Conservation (phyloP, 1,139 yeast genomes). For the Suhomyces coccinellae region DNA sequence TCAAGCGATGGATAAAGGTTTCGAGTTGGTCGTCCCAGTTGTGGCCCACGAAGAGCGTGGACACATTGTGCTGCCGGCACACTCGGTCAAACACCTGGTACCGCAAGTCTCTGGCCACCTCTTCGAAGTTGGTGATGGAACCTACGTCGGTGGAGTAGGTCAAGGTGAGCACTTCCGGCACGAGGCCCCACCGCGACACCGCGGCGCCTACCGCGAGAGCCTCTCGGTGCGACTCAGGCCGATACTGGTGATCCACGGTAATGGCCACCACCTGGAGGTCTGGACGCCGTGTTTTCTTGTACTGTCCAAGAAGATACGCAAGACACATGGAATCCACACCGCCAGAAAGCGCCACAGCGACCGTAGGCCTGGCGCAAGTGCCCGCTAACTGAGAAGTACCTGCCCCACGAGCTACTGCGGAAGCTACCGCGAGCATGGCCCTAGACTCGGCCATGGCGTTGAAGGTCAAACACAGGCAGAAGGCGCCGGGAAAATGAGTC, state of each 20-base stretch:
- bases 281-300: constrained; percentile 24
- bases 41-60: constrained; percentile 59
- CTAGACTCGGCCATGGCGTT: not conserved
- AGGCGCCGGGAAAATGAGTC: no score
- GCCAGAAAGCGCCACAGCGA: constrained; percentile 64
- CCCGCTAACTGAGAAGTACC: not conserved
- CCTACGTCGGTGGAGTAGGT: constrained; percentile 28
- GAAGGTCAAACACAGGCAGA: not conserved
- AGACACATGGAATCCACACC: constrained; percentile 82
- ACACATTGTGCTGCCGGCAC: constrained; percentile 31
- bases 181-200: constrained; percentile 39
- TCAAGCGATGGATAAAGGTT: constrained; percentile 59
- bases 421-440: not conserved
- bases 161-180: constrained; percentile 40
- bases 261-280: constrained; percentile 43
- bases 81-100: constrained; percentile 41
- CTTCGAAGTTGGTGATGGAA: constrained; percentile 49
- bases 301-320: constrained; percentile 44
- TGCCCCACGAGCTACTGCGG: not conserved
- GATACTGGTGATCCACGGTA: constrained; percentile 59
- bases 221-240: constrained; percentile 50
- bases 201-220: constrained; percentile 41
- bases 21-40: constrained; percentile 73
- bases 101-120: constrained; percentile 56
- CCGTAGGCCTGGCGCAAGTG: not conserved